phyloP scores from a whole-genome alignment of 305 asterid genomes.

The Nicotiana rustica region DNA sequence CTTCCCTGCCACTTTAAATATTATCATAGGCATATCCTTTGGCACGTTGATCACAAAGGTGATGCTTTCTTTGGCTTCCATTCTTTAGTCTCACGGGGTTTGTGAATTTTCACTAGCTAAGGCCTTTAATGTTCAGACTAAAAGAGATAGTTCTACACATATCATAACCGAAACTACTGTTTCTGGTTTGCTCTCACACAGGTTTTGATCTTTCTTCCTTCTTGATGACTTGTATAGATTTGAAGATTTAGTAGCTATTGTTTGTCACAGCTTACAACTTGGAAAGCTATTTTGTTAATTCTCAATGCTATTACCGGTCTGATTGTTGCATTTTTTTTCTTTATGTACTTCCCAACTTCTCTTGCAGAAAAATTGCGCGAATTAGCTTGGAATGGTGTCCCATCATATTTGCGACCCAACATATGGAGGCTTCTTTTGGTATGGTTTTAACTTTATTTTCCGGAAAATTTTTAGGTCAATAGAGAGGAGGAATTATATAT shows the following conservation, averaged over 20 bases:
- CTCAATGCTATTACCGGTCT: background rate
- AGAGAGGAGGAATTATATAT: slow-evolving; percentile 7
- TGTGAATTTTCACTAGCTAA: slow-evolving; percentile 27
- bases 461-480: slow-evolving; percentile 4
- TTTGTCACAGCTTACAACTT: background rate
- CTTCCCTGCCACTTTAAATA: slow-evolving; percentile 7
- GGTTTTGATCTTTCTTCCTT: background rate
- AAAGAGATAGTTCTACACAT: background rate
- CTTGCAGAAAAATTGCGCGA: slow-evolving; percentile 89
- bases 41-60: background rate
- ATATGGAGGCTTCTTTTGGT: slow-evolving; percentile 99
- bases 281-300: slow-evolving; percentile 4
- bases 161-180: background rate
- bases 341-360: slow-evolving; percentile 26
- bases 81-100: background rate
- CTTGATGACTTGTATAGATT: slow-evolving; percentile 15
- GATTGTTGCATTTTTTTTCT: slow-evolving; percentile 25
- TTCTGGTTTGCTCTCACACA: background rate
- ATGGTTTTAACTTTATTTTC: slow-evolving; percentile 40
- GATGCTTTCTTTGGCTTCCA: slow-evolving; percentile 10
- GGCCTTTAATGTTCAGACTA: background rate
- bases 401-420: slow-evolving; percentile 85
- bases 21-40: background rate
- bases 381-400: slow-evolving; percentile 98
- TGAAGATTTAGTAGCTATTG: slow-evolving; percentile 25